Conservation (phyloP, 768 basidiomycete genomes). For the Royoungia palumana region DNA sequence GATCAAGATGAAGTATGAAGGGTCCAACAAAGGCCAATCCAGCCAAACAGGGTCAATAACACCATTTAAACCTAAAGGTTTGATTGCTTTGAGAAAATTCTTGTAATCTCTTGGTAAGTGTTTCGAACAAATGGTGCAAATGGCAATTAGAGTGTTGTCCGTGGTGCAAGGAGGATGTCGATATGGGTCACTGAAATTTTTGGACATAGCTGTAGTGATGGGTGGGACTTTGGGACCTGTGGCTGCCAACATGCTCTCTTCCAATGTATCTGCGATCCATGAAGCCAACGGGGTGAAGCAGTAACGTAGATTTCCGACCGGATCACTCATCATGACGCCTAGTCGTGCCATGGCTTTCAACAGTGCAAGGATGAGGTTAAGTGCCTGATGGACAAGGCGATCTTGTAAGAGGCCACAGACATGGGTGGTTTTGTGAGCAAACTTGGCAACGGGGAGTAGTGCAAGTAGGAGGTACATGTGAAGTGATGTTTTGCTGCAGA, state of each 20-base stretch:
- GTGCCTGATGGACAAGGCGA: no score
- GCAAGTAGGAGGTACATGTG: constrained; percentile 7
- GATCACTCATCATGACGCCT: background rate
- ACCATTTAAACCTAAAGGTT: no score
- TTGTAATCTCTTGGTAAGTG: no score
- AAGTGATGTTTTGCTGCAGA: background rate
- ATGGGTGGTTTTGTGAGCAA: constrained; percentile 1
- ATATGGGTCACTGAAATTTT: constrained; percentile 31
- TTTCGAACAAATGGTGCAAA: no score
- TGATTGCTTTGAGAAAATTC: no score
- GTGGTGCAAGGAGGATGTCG: constrained; percentile 25
- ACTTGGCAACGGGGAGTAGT: constrained; percentile 7
- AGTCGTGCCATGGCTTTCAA: background rate
- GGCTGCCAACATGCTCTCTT: no score
- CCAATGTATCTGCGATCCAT: no score
- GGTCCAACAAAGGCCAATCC: no score
- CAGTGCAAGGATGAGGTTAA: background rate
- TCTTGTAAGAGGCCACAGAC: background rate
- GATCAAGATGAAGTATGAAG: no score
- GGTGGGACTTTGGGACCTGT: constrained; percentile 30
- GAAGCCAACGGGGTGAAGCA: no score
- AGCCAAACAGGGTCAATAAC: no score
- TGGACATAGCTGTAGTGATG: constrained; percentile 28
- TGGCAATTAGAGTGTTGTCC: background rate
- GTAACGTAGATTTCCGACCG: background rate